phyloP scores from a whole-genome alignment of 2,329 filamentous ascomycete genomes.

The Fusarium nurragi region DNA sequence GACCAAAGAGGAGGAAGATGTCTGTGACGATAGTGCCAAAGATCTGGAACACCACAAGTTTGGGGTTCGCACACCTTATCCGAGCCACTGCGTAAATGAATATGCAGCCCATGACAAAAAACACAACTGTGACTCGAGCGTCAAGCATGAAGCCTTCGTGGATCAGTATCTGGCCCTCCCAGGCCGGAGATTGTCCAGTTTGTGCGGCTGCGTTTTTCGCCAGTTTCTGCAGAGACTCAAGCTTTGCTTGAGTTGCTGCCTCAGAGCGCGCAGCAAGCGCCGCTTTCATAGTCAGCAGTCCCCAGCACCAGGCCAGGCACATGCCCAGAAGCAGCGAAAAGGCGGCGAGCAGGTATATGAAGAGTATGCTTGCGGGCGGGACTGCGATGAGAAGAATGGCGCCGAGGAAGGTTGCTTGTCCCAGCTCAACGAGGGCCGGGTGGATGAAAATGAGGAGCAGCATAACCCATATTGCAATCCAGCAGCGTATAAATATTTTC shows the following conservation, averaged over 20 bases:
- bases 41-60: slow-evolving; percentile 55
- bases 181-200: slow-evolving; percentile 33
- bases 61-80: slow-evolving; percentile 56
- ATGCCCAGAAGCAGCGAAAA: slow-evolving; percentile 58
- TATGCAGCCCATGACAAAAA: slow-evolving; percentile 51
- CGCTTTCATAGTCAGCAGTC: slow-evolving; percentile 59
- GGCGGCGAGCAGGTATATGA: slow-evolving; percentile 55
- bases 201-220: slow-evolving; percentile 48
- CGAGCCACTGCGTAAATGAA: slow-evolving; percentile 58
- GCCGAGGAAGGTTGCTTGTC: slow-evolving; percentile 57
- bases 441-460: slow-evolving; percentile 58
- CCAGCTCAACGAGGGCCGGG: slow-evolving; percentile 53
- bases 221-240: slow-evolving; percentile 49
- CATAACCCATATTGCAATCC: slow-evolving; percentile 56
- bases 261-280: slow-evolving; percentile 55
- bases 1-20: slow-evolving; percentile 56
- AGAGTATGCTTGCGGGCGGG: slow-evolving; percentile 57
- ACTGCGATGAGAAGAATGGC: slow-evolving; percentile 55
- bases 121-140: slow-evolving; percentile 53
- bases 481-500: slow-evolving; percentile 58
- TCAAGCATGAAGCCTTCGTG: slow-evolving; percentile 60
- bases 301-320: slow-evolving; percentile 60
- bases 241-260: slow-evolving; percentile 48
- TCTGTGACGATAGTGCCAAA: slow-evolving; percentile 59
- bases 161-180: slow-evolving; percentile 50